phyloP scores from a whole-genome alignment of 345 rosid species.

The Gynandropsis gynandra region DNA sequence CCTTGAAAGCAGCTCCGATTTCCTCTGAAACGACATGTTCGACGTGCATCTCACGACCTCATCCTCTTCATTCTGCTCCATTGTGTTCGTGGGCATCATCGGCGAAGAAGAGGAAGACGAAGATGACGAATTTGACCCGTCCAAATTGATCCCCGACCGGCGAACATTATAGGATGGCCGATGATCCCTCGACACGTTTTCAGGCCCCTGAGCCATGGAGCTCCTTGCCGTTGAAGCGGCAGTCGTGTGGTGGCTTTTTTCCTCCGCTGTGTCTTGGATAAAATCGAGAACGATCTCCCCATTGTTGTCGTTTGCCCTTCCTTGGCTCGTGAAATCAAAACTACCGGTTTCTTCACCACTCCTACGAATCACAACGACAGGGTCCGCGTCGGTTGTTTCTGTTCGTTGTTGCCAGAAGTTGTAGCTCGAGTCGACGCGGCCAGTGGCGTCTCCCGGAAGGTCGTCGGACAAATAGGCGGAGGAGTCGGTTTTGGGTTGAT shows the following conservation, averaged over 20 bases:
- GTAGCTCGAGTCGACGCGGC: constrained; percentile 29
- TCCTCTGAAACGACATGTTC: constrained; percentile 39
- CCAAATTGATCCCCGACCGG: constrained; percentile 8
- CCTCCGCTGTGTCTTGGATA: constrained; percentile 54
- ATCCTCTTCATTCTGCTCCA: constrained; percentile 14
- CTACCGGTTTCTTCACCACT: constrained; percentile 20
- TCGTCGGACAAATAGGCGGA: constrained; percentile 15
- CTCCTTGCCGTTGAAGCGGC: constrained; percentile 13
- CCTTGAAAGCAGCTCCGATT: constrained; percentile 33
- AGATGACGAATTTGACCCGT: constrained; percentile 16
- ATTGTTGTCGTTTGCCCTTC: constrained; percentile 10
- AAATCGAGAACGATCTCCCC: constrained; percentile 68
- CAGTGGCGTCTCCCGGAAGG: constrained; percentile 5
- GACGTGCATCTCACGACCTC: constrained; percentile 48
- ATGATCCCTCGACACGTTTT: constrained; percentile 29
- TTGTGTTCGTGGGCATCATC: constrained; percentile 21
- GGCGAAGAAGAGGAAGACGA: constrained; percentile 18
- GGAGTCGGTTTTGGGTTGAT: constrained; percentile 14
- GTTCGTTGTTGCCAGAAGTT: constrained; percentile 32
- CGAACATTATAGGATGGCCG: constrained; percentile 47
- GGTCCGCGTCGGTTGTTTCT: constrained; percentile 7
- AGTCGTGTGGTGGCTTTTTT: constrained; percentile 10
- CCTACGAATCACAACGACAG: neutral
- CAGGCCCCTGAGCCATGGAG: constrained; percentile 1
- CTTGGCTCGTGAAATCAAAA: constrained; percentile 26